phyloP scores from a whole-genome alignment of 768 basidiomycete species.

The Trichaptum fuscoviolaceum region DNA sequence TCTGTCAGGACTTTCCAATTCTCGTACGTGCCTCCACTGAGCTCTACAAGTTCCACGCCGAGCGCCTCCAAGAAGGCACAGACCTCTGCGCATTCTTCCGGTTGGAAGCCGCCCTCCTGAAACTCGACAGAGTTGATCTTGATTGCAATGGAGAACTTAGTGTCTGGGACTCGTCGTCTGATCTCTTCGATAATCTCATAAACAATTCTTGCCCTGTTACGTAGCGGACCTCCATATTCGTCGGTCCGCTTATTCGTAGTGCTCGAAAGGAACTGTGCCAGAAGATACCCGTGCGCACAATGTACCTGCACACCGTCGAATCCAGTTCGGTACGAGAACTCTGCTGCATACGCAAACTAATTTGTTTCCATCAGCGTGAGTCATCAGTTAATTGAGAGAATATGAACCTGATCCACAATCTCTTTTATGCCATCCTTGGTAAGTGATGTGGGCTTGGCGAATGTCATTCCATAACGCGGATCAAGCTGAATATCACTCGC shows the following conservation, averaged over 20 bases:
- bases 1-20: conserved; percentile 6
- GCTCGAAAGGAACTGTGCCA: conserved; percentile 67
- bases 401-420: not conserved
- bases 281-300: conserved; percentile 66
- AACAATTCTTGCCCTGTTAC: conserved; percentile 67
- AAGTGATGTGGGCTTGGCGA: conserved; percentile 21
- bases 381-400: not conserved
- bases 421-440: not conserved
- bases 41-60: conserved; percentile 35
- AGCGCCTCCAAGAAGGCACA: conserved; percentile 28
- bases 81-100: conserved; percentile 27
- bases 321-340: conserved; percentile 19
- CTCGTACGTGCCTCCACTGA: conserved; percentile 36
- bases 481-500: conserved; percentile 30
- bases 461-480: conserved; percentile 25
- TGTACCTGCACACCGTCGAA: conserved; percentile 73
- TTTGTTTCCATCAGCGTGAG: not conserved
- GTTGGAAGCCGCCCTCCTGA: conserved; percentile 23
- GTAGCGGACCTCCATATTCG: conserved; percentile 64
- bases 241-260: conserved; percentile 70
- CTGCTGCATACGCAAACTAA: not conserved
- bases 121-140: conserved; percentile 29
- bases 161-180: not conserved
- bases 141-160: conserved; percentile 26
- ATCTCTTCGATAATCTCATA: conserved; percentile 41